Percentiles rank a stretch among this genome's conserved stretches.
Evolutionary conservation across 352 stramenopile species (phyloP).

Genomic region (Phytophthora chlamydospora): DNA sequence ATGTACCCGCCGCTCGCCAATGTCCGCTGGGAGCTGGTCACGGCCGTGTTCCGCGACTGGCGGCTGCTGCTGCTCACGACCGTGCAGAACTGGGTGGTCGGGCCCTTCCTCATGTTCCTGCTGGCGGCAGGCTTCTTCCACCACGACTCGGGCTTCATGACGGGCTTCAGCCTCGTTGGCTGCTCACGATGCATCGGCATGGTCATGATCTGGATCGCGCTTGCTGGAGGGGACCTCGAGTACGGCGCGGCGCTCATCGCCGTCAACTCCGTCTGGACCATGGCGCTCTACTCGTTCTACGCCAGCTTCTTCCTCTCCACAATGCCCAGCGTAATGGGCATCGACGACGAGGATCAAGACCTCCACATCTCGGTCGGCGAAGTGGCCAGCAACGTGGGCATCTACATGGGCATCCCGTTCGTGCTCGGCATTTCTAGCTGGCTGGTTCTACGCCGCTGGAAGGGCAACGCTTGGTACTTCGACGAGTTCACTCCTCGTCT

Average conservation of each 20-base stretch:
- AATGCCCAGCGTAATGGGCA: slow-evolving; percentile 44
- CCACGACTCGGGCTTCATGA: slow-evolving; percentile 54
- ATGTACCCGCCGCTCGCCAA: slow-evolving; percentile 70
- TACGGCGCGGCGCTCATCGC: slow-evolving; percentile 75
- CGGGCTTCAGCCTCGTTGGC: slow-evolving; percentile 72
- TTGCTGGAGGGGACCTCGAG: slow-evolving; percentile 66
- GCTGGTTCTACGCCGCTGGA: slow-evolving; percentile 40
- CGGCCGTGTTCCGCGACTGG: slow-evolving; percentile 51
- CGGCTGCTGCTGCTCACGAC: slow-evolving; percentile 55
- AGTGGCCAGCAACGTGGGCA: slow-evolving; percentile 59
- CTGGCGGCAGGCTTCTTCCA: slow-evolving; percentile 59
- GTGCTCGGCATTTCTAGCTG: slow-evolving; percentile 46
- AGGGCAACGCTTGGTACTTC: slow-evolving; percentile 58
- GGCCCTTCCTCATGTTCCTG: slow-evolving; percentile 62
- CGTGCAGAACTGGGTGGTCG: slow-evolving; percentile 68
- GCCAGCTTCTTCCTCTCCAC: slow-evolving; percentile 56
- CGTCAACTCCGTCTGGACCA: slow-evolving; percentile 69
- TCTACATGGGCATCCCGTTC: slow-evolving; percentile 81
- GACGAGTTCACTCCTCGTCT: slow-evolving; percentile 48
- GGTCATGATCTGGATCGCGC: slow-evolving; percentile 83
- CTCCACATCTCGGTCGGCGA: slow-evolving; percentile 51
- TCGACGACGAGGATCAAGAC: slow-evolving; percentile 26
- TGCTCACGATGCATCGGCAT: slow-evolving; percentile 81
- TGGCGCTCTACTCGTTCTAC: slow-evolving; percentile 71
- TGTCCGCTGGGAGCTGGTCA: slow-evolving; percentile 59